These are phyloP conservation scores for Colletotrichum sp. DNA, from an alignment of 2,329 filamentous ascomycete genomes.

Conservation along the genomic window DNA sequence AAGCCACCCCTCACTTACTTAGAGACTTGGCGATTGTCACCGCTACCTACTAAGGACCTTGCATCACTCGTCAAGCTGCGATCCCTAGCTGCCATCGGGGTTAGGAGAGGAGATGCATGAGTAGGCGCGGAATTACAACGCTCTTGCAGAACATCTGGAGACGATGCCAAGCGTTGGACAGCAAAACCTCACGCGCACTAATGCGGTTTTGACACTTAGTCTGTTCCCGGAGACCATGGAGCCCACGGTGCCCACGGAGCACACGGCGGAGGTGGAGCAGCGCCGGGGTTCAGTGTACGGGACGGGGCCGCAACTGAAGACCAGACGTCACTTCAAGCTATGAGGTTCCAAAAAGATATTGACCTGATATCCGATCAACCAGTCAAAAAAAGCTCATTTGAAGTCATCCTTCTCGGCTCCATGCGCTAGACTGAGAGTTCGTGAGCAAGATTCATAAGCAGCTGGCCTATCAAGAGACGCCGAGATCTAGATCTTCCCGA, in stretches of 20 bases:
- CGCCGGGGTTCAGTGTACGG: too few relatives aligned
- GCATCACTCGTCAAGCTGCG: neutral
- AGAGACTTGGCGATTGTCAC: neutral
- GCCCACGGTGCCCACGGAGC: neutral
- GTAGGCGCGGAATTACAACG: neutral
- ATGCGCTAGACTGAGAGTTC: neutral
- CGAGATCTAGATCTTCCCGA: neutral
- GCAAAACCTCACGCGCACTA: neutral
- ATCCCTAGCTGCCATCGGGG: neutral
- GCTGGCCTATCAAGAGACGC: neutral
- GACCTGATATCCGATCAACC: neutral
- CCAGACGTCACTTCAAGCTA: neutral
- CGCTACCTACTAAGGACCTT: neutral
- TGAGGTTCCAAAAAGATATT: accelerated
- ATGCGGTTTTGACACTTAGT: neutral
- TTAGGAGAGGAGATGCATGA: neutral
- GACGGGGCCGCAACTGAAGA: neutral
- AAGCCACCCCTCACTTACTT: neutral
- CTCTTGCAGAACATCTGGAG: neutral
- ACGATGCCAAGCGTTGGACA: neutral
- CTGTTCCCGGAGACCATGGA: neutral
- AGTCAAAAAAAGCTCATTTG: neutral
- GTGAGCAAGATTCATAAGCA: neutral
- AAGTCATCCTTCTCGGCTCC: neutral
- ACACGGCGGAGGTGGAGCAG: neutral